Conservation (phyloP, 2,329 filamentous ascomycete genomes). For the Emmonsiellopsis sp. region DNA sequence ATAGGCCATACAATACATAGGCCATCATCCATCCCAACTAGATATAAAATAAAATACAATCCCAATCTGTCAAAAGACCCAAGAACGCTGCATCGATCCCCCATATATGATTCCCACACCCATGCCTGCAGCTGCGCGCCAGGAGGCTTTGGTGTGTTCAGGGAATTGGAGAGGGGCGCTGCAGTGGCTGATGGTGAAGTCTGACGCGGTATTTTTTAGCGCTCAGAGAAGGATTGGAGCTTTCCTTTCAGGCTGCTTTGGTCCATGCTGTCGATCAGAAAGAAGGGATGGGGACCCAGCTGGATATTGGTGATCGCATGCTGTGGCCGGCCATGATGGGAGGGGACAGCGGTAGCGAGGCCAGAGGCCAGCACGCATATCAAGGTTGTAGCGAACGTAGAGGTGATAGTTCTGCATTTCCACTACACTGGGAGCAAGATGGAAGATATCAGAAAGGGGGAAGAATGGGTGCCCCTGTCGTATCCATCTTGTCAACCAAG, state of each 20-base stretch:
- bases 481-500: too few species aligned
- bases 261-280: constrained; percentile 55
- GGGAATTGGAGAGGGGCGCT: constrained; percentile 56
- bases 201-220: constrained; percentile 42
- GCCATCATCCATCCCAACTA: too few species aligned
- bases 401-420: not conserved
- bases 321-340: not conserved
- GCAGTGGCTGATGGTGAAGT: constrained; percentile 55
- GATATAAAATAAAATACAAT: too few species aligned
- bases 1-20: too few species aligned
- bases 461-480: too few species aligned
- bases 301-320: constrained; percentile 35
- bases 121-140: constrained; percentile 56
- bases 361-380: not conserved
- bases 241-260: constrained; percentile 51
- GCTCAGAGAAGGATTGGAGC: constrained; percentile 51
- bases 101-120: constrained; percentile 57
- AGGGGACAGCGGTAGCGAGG: not conserved
- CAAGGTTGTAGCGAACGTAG: not conserved
- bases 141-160: constrained; percentile 53
- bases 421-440: not conserved
- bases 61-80: too few species aligned
- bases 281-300: constrained; percentile 56
- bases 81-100: too few species aligned
- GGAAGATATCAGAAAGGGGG: not conserved